Conservation (phyloP, 2,329 filamentous ascomycete species). For the Colletotrichum horii region DNA sequence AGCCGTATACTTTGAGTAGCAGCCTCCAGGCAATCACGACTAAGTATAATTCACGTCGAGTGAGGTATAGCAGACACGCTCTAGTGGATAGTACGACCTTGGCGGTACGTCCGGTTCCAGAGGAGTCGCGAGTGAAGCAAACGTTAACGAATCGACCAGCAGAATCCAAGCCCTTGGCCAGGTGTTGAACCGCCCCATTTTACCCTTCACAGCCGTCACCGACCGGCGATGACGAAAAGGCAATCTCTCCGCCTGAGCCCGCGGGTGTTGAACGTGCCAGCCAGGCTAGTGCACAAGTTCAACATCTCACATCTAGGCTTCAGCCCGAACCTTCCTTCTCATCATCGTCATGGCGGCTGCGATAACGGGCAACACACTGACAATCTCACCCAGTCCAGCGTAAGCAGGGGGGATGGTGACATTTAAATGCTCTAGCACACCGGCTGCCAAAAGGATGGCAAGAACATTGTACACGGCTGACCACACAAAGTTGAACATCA, state of each 20-base stretch:
- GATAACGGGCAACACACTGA: constrained; percentile 69
- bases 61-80: background rate
- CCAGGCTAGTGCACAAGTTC: background rate
- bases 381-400: constrained; percentile 69
- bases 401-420: constrained; percentile 52
- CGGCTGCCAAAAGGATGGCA: constrained; percentile 64
- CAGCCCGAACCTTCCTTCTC: constrained; percentile 2
- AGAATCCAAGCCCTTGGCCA: background rate
- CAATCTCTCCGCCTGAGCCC: background rate
- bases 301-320: background rate
- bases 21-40: background rate
- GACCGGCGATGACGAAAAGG: background rate
- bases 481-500: constrained; percentile 69
- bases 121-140: background rate
- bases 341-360: constrained; percentile 34
- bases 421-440: constrained; percentile 54
- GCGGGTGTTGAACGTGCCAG: constrained; percentile 6
- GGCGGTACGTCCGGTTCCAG: background rate
- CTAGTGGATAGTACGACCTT: background rate
- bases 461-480: constrained; percentile 65
- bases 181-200: constrained; percentile 1
- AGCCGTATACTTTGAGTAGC: background rate
- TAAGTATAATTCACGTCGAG: background rate
- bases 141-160: background rate
- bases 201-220: background rate